Base-by-base conservation (phyloP, 169 alveolate species). In the Cardiosporidium cionae region DNA sequence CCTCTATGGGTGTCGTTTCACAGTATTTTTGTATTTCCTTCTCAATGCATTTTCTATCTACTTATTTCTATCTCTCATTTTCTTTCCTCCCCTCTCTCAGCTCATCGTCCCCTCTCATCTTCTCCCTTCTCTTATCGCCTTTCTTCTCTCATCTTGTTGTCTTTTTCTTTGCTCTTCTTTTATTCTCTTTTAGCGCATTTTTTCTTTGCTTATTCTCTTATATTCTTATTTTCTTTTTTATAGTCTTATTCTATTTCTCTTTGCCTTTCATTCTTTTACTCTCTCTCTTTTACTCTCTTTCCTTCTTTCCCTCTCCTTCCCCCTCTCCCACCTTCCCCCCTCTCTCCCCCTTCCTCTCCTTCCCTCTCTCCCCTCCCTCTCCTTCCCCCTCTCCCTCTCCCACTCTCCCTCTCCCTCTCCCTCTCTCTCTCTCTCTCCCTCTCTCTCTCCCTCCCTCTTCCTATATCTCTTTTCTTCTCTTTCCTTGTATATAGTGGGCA, bases 231-330 rank as follows among this genome's bases (percentile, higher is more conserved):
- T 28, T 70, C 25, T 22, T 52, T 44, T n/a, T 9, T 34, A 33
- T 36, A 29, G 44, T 31, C 71, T 16, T 25, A 0, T 7, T 78
- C 76, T 1, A 32, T 16, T 37, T 63, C 65, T 31, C 74, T 74
- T 2, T 68, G 68, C 54, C 74, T 76, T 22, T 70, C 54, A 0
- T 68, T 69, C 62, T 71, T 77, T 3, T 70, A 67, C 37, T 66
- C 73, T 74, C 66, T 54, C 7, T 64, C 37, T 3, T 68, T 23
- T 23, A 9, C 70, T 68, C 63, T 62, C 22, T 64, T 37, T 36
- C 69, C 32, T 9, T 69, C 9, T 1, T 80, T 74, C 1, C 70
- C 72, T 62, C 69, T 76, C 65, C 69, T 68, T 9, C 71, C 75
- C 34, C 36, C 54, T 31, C 75, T 32, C 31, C 32, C 16, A 22